Evolutionary conservation across 192 early-diverging fungal genomes (phyloP).

Genomic region (Thamnidium elegans): DNA sequence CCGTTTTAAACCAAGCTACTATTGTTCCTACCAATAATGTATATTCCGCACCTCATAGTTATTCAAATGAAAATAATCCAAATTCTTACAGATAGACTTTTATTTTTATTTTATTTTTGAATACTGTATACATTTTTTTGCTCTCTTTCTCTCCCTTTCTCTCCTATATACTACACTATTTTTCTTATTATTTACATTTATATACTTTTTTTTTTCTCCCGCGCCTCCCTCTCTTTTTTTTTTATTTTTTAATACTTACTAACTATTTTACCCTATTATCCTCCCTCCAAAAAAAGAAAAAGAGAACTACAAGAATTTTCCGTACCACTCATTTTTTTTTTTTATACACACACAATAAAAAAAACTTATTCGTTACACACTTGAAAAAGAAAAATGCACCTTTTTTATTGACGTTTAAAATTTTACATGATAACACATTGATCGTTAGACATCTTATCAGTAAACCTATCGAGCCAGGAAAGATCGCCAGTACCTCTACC

Average conservation of each 20-base stretch:
- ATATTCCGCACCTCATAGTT: constrained; percentile 7
- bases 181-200: too few species aligned
- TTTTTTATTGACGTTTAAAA: neutral
- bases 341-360: constrained; percentile 2
- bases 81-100: neutral
- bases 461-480: constrained; percentile 42
- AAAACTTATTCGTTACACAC: neutral
- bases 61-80: neutral
- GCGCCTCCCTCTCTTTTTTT: neutral
- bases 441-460: constrained; percentile 16
- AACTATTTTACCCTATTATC: neutral
- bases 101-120: neutral
- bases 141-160: neutral
- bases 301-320: too few species aligned
- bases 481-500: constrained; percentile 44
- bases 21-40: neutral
- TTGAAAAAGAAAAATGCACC: neutral
- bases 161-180: too few species aligned
- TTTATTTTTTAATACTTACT: neutral
- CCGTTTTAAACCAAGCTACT: neutral
- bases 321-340: neutral
- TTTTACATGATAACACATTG: constrained; percentile 33
- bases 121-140: neutral
- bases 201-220: too few species aligned
- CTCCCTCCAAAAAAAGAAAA: too few species aligned